These are phyloP conservation scores for Pinus tabuliformis DNA, from an alignment of 75 land plant genomes.

Conservation along the genomic window DNA sequence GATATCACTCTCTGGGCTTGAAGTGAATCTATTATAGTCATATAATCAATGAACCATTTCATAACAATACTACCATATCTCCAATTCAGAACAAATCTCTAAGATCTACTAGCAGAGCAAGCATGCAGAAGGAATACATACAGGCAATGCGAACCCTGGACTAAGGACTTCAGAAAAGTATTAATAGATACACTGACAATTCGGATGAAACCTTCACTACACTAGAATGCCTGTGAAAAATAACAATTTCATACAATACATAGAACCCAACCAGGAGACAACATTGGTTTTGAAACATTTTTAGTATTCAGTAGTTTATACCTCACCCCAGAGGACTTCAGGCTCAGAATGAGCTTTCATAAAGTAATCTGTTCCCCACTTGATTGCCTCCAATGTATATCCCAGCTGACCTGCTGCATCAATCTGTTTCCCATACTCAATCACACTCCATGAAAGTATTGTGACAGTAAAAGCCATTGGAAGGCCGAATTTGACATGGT, in stretches of 20 bases:
- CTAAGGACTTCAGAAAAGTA: background rate
- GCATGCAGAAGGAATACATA: background rate
- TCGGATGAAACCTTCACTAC: background rate
- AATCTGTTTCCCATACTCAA: slow-evolving; percentile 64
- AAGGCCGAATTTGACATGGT: slow-evolving; percentile 84
- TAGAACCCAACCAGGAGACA: background rate
- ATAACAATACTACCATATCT: background rate
- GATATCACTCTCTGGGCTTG: too few species aligned
- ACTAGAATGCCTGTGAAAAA: background rate
- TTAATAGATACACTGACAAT: background rate
- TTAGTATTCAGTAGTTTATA: slow-evolving; percentile 8
- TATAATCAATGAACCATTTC: background rate
- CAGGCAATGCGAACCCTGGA: background rate
- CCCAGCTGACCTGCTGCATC: slow-evolving; percentile 49
- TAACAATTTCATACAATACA: background rate
- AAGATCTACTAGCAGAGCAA: background rate
- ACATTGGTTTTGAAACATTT: background rate
- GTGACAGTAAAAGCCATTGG: slow-evolving; percentile 95
- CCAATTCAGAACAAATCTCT: background rate
- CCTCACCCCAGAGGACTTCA: slow-evolving; percentile 81
- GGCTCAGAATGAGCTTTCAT: slow-evolving; percentile 87
- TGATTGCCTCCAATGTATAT: slow-evolving; percentile 74
- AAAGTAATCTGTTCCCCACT: slow-evolving; percentile 96
- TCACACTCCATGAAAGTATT: slow-evolving; percentile 87
- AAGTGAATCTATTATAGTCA: background rate